These are phyloP conservation scores for Clarireedia homoeocarpa DNA, from an alignment of 2,329 filamentous ascomycete genomes.

Conservation along the genomic window DNA sequence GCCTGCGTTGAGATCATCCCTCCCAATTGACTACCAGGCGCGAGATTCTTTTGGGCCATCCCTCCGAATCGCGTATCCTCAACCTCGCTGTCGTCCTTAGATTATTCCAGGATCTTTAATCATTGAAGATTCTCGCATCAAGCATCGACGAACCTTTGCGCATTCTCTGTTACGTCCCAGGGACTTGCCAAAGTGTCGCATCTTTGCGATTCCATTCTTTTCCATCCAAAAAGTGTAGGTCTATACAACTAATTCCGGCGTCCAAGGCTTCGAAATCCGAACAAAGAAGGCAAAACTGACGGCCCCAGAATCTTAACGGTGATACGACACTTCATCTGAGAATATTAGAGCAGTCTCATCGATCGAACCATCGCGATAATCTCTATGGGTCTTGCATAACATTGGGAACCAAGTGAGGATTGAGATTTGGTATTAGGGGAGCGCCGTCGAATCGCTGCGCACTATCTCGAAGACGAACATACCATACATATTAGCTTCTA, in stretches of 20 bases:
- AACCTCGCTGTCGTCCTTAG: constrained; percentile 14
- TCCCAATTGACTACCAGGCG: not conserved
- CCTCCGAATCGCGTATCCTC: constrained; percentile 5
- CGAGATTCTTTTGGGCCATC: not conserved
- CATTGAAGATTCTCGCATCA: not conserved
- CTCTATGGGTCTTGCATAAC: not conserved
- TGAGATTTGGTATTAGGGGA: not conserved
- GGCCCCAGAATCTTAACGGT: not conserved
- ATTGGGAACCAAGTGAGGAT: not conserved
- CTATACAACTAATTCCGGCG: constrained; percentile 3
- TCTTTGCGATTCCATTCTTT: constrained; percentile 27
- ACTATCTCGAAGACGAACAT: not conserved
- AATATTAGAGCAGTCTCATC: not conserved
- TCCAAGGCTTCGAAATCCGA: not conserved
- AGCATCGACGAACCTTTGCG: constrained; percentile 28
- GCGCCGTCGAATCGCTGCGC: not conserved
- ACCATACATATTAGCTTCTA: not conserved
- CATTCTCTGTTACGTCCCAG: constrained; percentile 26
- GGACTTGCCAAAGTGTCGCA: constrained; percentile 27
- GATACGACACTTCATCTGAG: not conserved
- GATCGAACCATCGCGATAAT: not conserved
- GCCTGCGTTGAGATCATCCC: no score
- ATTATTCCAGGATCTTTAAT: not conserved
- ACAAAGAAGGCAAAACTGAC: constrained; percentile 7
- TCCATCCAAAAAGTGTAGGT: constrained; percentile 22